Base-by-base conservation (phyloP, 2,329 filamentous ascomycete genomes). In the Dactylellina sp. region DNA sequence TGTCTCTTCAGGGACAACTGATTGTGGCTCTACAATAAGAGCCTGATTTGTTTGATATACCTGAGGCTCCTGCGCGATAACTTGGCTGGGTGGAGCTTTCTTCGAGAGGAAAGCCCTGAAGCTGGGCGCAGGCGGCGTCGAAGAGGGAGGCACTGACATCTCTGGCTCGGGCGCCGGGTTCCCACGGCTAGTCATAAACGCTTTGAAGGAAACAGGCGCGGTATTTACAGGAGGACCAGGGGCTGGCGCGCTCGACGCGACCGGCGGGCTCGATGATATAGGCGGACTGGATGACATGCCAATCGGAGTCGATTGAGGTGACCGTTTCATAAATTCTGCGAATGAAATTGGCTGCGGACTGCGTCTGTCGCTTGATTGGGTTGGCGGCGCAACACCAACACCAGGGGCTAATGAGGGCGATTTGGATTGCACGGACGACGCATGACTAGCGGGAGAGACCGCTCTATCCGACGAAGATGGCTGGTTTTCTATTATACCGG, bases 41-140 rank as follows among this genome's bases (percentile, higher is more conserved):
- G 62, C 28, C 14, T 44, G 50, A 18, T 11, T 40, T 16, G 18
- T 32, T 11, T 46, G 46, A 12, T 40, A 18, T 25, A 24, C 28
- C 9, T 60, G 46, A 4, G 53, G 14, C 0, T 49, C 46, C 3
- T 28, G 25, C 1, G 46, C 18, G n/a, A 25, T 46, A 6, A 24
- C 22, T 28, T 60, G 66, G n/a, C 22, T 32, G n/a, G 28, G 24
- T 16, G 68, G 68, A 9, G 62, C 12, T 44, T 75, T 75, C 40
- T 75, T 47, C 12, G 57, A 63, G 18, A 75, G 46, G 56, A 75
- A 75, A 16, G 39, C 70, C 25, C 56, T 75, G 46, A 75, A 75
- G 47, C 70, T 62, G 12, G 70, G 62, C 56, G 70, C 62, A 28
- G 70, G 49, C 22, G 61, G 61, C 1, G 52, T 52, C 25, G 57